These are phyloP conservation scores for Amanita rimosa DNA, from an alignment of 768 basidiomycete genomes.

Conservation along the genomic window DNA sequence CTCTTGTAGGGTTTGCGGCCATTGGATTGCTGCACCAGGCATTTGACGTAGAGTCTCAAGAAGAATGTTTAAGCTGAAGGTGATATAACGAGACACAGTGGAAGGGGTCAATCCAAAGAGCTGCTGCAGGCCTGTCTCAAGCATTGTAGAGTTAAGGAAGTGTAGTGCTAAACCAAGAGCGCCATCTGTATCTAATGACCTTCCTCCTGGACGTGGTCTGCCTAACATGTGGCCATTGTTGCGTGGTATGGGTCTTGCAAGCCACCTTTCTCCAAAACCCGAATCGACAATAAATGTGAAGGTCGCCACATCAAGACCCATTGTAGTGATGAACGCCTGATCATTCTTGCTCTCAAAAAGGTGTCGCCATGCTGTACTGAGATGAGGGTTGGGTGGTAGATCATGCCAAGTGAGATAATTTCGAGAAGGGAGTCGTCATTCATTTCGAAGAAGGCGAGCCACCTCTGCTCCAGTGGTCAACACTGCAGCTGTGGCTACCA, in stretches of 20 bases:
- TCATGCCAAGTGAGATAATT: background rate
- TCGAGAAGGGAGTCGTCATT: too few relatives aligned
- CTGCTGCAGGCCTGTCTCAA: constrained; percentile 21
- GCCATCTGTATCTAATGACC: constrained; percentile 21
- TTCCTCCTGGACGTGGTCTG: background rate
- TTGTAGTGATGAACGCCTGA: constrained; percentile 13
- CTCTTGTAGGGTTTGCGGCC: constrained; percentile 14
- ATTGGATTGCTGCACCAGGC: constrained; percentile 15
- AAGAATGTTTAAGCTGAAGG: constrained; percentile 19
- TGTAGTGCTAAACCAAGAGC: constrained; percentile 28
- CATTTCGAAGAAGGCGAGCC: too few relatives aligned
- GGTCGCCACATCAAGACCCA: constrained; percentile 16
- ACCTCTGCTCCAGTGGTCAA: too few relatives aligned
- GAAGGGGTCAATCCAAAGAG: constrained; percentile 27
- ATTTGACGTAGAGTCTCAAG: constrained; percentile 15
- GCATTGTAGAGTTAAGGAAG: constrained; percentile 27
- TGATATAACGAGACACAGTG: constrained; percentile 21
- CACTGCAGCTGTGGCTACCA: too few relatives aligned
- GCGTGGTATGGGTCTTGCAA: constrained; percentile 12
- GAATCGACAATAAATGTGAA: constrained; percentile 16
- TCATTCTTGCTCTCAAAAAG: background rate
- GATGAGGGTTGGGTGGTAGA: background rate
- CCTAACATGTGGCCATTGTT: background rate
- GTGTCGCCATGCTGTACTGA: background rate
- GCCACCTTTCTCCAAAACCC: constrained; percentile 16